phyloP scores from a whole-genome alignment of 805 yeast species.

The Sporopachydermia lactativora region DNA sequence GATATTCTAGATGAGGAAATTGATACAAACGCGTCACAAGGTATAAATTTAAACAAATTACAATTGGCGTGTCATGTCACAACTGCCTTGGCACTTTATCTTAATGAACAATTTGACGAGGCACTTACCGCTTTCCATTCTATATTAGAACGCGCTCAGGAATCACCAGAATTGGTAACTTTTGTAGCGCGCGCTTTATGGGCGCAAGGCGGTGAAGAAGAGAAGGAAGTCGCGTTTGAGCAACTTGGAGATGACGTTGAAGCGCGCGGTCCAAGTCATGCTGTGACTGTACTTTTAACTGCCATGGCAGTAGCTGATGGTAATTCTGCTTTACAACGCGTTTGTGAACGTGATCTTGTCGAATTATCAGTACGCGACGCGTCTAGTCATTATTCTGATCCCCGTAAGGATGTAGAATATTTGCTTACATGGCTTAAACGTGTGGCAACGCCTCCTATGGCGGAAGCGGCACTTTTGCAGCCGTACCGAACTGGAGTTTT shows the following conservation, averaged over 20 bases:
- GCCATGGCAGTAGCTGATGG: slow-evolving; percentile 58
- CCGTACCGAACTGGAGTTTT: not conserved
- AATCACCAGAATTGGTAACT: slow-evolving; percentile 52
- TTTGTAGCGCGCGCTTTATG: slow-evolving; percentile 68
- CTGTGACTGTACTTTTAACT: slow-evolving; percentile 62
- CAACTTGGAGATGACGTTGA: slow-evolving; percentile 59
- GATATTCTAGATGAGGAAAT: slow-evolving; percentile 29
- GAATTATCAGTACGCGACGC: slow-evolving; percentile 32
- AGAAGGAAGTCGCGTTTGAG: slow-evolving; percentile 72
- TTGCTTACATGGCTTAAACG: slow-evolving; percentile 39
- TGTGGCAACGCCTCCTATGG: too few relatives aligned
- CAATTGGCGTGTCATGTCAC: slow-evolving; percentile 46
- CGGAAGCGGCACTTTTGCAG: too few relatives aligned
- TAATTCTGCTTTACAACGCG: slow-evolving; percentile 40
- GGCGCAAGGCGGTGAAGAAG: slow-evolving; percentile 61
- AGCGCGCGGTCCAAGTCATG: slow-evolving; percentile 47
- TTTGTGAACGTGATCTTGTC: slow-evolving; percentile 53
- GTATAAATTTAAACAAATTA: slow-evolving; percentile 13
- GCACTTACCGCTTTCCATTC: slow-evolving; percentile 55
- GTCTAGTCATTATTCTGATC: slow-evolving; percentile 35
- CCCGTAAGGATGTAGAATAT: slow-evolving; percentile 42
- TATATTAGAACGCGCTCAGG: slow-evolving; percentile 42
- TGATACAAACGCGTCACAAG: slow-evolving; percentile 14
- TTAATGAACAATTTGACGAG: slow-evolving; percentile 42
- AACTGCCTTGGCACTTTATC: slow-evolving; percentile 60